phyloP scores from a whole-genome alignment of 352 stramenopile genomes.

The Phytophthora litchii region DNA sequence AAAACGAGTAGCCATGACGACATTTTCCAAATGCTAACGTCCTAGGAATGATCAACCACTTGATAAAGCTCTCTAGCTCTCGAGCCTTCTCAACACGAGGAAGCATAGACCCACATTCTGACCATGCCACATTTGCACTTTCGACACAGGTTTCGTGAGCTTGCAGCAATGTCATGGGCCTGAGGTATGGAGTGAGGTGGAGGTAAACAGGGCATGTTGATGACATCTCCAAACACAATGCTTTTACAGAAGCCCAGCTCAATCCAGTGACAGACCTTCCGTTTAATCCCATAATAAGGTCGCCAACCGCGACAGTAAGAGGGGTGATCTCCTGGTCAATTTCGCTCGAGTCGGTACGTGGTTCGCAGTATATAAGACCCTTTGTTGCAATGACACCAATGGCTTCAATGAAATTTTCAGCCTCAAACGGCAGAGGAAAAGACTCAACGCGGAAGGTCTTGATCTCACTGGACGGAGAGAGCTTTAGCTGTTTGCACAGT shows the following conservation, averaged over 20 bases:
- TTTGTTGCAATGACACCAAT: slow-evolving; percentile 47
- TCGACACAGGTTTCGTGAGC: slow-evolving; percentile 69
- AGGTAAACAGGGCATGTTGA: slow-evolving; percentile 46
- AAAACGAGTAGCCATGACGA: slow-evolving; percentile 56
- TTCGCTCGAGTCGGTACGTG: slow-evolving; percentile 4
- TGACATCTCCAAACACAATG: slow-evolving; percentile 41
- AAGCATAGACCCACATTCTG: slow-evolving; percentile 55
- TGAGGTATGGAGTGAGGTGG: slow-evolving; percentile 46
- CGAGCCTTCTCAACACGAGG: slow-evolving; percentile 53
- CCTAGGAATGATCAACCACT: slow-evolving; percentile 61
- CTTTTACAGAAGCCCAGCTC: slow-evolving; percentile 50
- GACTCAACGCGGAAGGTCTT: slow-evolving; percentile 46
- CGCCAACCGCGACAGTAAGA: slow-evolving; percentile 43
- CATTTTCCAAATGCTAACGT: slow-evolving; percentile 66
- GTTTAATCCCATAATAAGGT: slow-evolving; percentile 74
- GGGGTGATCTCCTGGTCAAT: slow-evolving; percentile 4
- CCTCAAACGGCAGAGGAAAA: slow-evolving; percentile 48
- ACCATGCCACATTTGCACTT: slow-evolving; percentile 67
- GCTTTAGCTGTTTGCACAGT: slow-evolving; percentile 34
- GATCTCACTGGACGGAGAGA: slow-evolving; percentile 28
- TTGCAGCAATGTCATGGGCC: slow-evolving; percentile 36
- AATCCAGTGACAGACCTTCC: slow-evolving; percentile 48
- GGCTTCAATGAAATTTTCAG: slow-evolving; percentile 42
- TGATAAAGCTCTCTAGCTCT: slow-evolving; percentile 69
- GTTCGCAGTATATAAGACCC: slow-evolving; percentile 45